Evolutionary conservation across 768 basidiomycete genomes (phyloP).

Genomic region (Cyclocybe cylindracea): DNA sequence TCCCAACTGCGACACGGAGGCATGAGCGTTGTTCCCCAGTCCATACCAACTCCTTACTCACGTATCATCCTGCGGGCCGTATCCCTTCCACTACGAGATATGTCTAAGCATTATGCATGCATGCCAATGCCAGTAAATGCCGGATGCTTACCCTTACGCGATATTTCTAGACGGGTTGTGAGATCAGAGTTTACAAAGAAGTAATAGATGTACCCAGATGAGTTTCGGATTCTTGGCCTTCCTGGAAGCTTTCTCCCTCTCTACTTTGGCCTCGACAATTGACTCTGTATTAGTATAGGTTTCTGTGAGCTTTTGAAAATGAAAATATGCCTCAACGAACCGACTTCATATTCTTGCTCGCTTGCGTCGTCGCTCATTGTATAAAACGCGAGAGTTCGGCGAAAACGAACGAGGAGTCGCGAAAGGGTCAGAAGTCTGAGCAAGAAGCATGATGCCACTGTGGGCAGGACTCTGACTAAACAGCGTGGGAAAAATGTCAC

Average conservation of each 20-base stretch:
- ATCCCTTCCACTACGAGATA: slow-evolving; percentile 60
- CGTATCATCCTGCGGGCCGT: slow-evolving; percentile 55
- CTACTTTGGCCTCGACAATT: slow-evolving; percentile 53
- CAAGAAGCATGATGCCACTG: background rate
- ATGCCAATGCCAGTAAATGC: background rate
- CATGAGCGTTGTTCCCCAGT: background rate
- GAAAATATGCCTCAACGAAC: slow-evolving; percentile 35
- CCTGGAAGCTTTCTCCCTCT: slow-evolving; percentile 23
- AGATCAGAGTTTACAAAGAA: slow-evolving; percentile 5
- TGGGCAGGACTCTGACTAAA: background rate
- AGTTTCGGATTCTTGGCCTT: slow-evolving; percentile 44
- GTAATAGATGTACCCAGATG: slow-evolving; percentile 46
- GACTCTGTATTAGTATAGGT: slow-evolving; percentile 39
- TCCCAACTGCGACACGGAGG: slow-evolving; percentile 55
- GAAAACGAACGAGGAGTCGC: background rate
- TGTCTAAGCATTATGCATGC: background rate
- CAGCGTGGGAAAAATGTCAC: slow-evolving; percentile 1
- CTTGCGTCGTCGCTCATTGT: slow-evolving; percentile 34
- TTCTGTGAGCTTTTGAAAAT: too few relatives aligned
- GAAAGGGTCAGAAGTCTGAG: background rate
- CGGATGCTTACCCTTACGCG: slow-evolving; percentile 51
- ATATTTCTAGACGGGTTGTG: slow-evolving; percentile 44
- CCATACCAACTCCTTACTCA: slow-evolving; percentile 30
- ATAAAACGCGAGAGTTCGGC: background rate
- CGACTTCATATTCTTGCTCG: slow-evolving; percentile 66